Evolutionary conservation across 2,329 filamentous ascomycete genomes (phyloP).

Genomic region (Pezicula neosporulosa): DNA sequence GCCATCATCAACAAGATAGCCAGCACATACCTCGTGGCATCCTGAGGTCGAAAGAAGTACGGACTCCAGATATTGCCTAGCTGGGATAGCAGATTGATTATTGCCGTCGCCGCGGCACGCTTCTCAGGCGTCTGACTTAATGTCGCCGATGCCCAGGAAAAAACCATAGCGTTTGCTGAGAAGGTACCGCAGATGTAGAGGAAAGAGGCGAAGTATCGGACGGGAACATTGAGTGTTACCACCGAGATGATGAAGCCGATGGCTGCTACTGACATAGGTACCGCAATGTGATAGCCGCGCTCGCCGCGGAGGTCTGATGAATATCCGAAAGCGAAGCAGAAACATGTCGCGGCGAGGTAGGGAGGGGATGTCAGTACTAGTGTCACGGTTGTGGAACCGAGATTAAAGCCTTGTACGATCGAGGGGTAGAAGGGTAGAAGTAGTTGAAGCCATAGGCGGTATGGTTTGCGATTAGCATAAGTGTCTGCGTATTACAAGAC

Average conservation of each 20-base stretch:
- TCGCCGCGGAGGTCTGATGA: slow-evolving; percentile 11
- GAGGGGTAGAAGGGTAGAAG: slow-evolving; percentile 34
- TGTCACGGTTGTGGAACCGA: slow-evolving; percentile 11
- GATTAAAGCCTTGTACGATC: slow-evolving; percentile 14
- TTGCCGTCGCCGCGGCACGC: slow-evolving; percentile 30
- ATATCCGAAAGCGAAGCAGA: slow-evolving; percentile 6
- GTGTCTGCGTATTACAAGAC: neutral
- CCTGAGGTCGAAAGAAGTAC: slow-evolving; percentile 31
- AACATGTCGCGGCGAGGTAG: slow-evolving; percentile 3
- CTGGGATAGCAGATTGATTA: slow-evolving; percentile 34
- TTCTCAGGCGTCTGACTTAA: slow-evolving; percentile 35
- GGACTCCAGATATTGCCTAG: slow-evolving; percentile 37
- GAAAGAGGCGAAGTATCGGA: slow-evolving; percentile 27
- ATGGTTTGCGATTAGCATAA: slow-evolving; percentile 7
- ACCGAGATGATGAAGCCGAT: slow-evolving; percentile 10
- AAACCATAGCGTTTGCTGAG: slow-evolving; percentile 31
- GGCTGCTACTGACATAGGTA: slow-evolving; percentile 8
- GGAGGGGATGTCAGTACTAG: slow-evolving; percentile 3
- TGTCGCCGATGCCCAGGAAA: slow-evolving; percentile 31
- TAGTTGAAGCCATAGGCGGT: slow-evolving; percentile 32
- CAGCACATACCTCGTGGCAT: slow-evolving; percentile 26
- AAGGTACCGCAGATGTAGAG: slow-evolving; percentile 30
- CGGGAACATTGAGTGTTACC: neutral
- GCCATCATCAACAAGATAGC: slow-evolving; percentile 7
- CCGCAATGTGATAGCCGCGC: slow-evolving; percentile 14